Conservation (phyloP, 345 rosid genomes). For the Gossypium australe region DNA sequence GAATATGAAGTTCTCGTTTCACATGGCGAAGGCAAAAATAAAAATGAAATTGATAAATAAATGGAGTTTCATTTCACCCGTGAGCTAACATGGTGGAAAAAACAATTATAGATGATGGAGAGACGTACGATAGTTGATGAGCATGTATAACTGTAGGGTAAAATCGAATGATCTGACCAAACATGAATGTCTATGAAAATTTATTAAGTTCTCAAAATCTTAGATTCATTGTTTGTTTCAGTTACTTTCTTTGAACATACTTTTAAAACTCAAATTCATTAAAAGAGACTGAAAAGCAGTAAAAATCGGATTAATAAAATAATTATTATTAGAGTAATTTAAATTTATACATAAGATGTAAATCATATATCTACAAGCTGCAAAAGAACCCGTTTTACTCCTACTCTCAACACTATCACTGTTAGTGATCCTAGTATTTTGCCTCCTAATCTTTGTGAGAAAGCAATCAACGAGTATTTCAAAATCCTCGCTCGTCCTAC, state of each 20-base stretch:
- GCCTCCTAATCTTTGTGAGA: not conserved
- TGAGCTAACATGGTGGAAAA: too few relatives aligned
- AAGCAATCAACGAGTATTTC: not conserved
- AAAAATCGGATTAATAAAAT: not conserved
- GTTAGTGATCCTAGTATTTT: not conserved
- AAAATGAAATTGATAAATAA: not conserved
- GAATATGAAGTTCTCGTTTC: not conserved
- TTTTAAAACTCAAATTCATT: not conserved
- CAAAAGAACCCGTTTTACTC: not conserved
- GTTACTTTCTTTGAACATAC: not conserved
- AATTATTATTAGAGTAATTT: not conserved
- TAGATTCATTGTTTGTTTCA: too few relatives aligned
- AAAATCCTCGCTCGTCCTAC: conserved; percentile 7
- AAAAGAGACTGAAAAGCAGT: not conserved
- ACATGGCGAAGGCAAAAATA: not conserved
- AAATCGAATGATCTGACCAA: too few relatives aligned
- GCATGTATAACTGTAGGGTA: too few relatives aligned
- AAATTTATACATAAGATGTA: not conserved
- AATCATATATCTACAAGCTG: not conserved
- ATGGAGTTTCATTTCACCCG: not conserved
- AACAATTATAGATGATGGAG: too few relatives aligned
- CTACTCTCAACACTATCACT: not conserved
- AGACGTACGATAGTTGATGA: too few relatives aligned
- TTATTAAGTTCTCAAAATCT: too few relatives aligned
- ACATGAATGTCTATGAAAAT: too few relatives aligned